These are phyloP conservation scores for Penicillium paxilli DNA, from an alignment of 495 filamentous ascomycete genomes.

Conservation along the genomic window DNA sequence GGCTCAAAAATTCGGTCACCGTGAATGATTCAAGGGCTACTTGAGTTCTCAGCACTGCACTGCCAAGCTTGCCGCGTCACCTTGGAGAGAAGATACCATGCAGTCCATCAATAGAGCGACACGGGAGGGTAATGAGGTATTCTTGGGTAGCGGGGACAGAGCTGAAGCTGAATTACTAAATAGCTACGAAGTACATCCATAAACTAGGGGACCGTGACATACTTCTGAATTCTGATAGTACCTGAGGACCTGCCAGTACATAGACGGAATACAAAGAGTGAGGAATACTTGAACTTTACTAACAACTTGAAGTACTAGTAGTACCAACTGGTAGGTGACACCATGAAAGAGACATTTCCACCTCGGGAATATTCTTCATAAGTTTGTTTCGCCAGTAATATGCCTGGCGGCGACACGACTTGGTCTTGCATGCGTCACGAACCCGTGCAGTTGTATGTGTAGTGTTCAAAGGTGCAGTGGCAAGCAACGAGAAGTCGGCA, in stretches of 20 bases:
- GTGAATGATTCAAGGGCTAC: neutral
- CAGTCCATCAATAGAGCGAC: constrained; percentile 5
- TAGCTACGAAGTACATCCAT: too few relatives aligned
- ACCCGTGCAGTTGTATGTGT: neutral
- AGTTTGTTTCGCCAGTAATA: neutral
- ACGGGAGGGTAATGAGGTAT: neutral
- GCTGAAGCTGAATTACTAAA: too few relatives aligned
- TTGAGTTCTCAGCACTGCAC: neutral
- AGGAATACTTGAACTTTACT: too few relatives aligned
- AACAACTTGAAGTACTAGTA: too few relatives aligned
- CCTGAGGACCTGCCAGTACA: too few relatives aligned
- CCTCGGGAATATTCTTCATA: neutral
- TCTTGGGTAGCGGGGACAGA: neutral
- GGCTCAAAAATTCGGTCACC: neutral
- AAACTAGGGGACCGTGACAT: too few relatives aligned
- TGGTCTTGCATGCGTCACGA: neutral
- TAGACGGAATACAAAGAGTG: neutral
- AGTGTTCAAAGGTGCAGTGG: neutral
- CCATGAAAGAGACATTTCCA: neutral
- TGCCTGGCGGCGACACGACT: constrained; percentile 6
- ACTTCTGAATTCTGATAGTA: too few relatives aligned
- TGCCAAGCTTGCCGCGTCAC: constrained; percentile 6
- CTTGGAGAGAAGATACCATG: neutral
- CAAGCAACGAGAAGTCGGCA: constrained; percentile 1
- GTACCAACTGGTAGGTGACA: too few relatives aligned